Evolutionary conservation across 768 basidiomycete genomes (phyloP), one percentile per base, ranked within the genome.

Genomic region (Mycena galopus): DNA sequence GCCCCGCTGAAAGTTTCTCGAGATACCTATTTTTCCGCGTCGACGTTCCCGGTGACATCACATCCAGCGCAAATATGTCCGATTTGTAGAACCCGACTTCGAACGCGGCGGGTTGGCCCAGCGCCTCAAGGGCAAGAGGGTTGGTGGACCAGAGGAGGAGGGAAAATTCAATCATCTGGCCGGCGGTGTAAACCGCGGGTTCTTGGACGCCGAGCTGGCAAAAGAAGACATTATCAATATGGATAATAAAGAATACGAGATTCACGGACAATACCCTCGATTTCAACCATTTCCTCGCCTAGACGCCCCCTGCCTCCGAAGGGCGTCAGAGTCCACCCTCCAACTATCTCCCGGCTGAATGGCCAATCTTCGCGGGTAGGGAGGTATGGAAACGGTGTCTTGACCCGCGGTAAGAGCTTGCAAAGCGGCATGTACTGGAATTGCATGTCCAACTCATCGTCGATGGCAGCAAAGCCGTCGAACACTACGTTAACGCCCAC

Each of bases 331-430:
- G 68, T 75, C 74, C 71, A 73, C n/a, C 74, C 74, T 23, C 65
- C 71, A 17, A 73, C 55, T 3, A 51, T 44, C 47, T 75, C 74
- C 6, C 74, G 56, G 7, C 33, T n/a, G 56, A 69, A 72, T 0
- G 74, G 74, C 74, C 74, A 75, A 37, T 75, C 74, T 30, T 72
- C 74, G 35, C 67, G 71, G 29, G 63, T 58, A 1, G 74, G 71
- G 25, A 75, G 51, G 60, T 59, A 72, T n/a, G 74, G 74, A 27
- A 72, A 72, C 3, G 67, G 63, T 10, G 62, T 67, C 74, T 66
- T 65, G 23, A 50, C 32, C 5, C 67, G 35, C 3, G 71, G 67
- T 8, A 63, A 23, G 16, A 60, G 42, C 33, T 60, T 65, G 59
- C n/a, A 14, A 25, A 72, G 63, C 25, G 74, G 74, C 16, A 69